Evolutionary conservation across 139 green algal genomes (phyloP).

Genomic region (Gonium pectorale): DNA sequence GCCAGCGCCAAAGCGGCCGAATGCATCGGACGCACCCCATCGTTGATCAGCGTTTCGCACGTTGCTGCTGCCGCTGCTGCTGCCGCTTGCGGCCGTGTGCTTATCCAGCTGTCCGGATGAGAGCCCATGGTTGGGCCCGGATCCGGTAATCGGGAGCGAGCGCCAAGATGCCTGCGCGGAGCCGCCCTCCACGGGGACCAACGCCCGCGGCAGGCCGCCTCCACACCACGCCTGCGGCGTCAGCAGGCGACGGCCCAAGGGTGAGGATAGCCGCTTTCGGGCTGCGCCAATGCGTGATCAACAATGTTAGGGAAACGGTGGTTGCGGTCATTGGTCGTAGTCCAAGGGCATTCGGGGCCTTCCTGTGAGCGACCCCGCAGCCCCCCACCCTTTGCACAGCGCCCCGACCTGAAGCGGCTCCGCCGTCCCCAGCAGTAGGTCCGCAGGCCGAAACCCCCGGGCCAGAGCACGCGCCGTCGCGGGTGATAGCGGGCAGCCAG

Average conservation of each 20-base stretch:
- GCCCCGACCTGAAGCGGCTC: background rate
- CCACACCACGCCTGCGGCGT: background rate
- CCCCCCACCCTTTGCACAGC: background rate
- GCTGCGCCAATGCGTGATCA: background rate
- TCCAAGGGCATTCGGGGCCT: too few species aligned
- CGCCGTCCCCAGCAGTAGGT: background rate
- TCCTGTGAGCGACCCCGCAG: background rate
- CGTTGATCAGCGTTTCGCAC: too few species aligned
- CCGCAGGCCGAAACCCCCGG: background rate
- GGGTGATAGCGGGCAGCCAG: background rate
- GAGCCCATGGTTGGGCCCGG: background rate
- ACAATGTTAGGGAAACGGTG: background rate
- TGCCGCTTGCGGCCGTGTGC: background rate
- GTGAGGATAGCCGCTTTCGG: background rate
- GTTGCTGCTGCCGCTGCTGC: background rate
- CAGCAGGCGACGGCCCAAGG: background rate
- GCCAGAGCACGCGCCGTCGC: conserved; percentile 3
- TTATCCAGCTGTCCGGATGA: background rate
- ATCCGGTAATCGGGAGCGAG: too few species aligned
- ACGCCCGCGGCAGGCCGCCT: too few species aligned
- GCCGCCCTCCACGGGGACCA: too few species aligned
- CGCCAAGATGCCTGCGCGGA: too few species aligned
- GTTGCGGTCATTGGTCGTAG: background rate
- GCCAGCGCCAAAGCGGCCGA: background rate
- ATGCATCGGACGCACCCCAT: background rate